Evolutionary conservation across 768 basidiomycete genomes (phyloP).

Genomic region (Tricholomella constricta): DNA sequence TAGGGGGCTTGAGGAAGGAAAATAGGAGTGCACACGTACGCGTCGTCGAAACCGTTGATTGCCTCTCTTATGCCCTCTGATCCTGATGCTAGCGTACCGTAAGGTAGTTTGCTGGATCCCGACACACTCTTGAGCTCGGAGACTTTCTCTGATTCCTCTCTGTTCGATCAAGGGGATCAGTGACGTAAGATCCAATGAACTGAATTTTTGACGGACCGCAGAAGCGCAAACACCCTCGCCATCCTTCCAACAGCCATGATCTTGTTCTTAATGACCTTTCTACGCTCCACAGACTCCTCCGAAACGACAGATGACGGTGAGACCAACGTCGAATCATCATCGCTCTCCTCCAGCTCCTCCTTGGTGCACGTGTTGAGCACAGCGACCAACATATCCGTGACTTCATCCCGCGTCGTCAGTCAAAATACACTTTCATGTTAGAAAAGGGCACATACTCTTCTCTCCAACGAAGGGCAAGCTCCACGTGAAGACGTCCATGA

Average conservation of each 20-base stretch:
- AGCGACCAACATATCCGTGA: constrained; percentile 98
- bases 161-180: constrained; percentile 27
- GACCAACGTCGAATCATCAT: constrained; percentile 50
- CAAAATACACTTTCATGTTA: constrained; percentile 1
- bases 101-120: constrained; percentile 76
- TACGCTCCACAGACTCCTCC: constrained; percentile 65
- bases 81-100: constrained; percentile 81
- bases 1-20: background rate
- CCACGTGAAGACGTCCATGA: constrained; percentile 99
- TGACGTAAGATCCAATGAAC: background rate
- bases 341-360: constrained; percentile 91
- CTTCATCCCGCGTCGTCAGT: constrained; percentile 39
- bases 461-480: constrained; percentile 97
- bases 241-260: constrained; percentile 97
- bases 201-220: constrained; percentile 82
- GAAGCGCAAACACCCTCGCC: constrained; percentile 92
- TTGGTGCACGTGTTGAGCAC: constrained; percentile 95
- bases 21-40: constrained; percentile 58
- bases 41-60: constrained; percentile 92
- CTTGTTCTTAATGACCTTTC: constrained; percentile 96
- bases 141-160: constrained; percentile 97
- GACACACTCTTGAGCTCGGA: constrained; percentile 94
- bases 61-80: constrained; percentile 95
- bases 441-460: constrained; percentile 67
- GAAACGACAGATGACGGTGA: constrained; percentile 43